These are phyloP conservation scores for Cytospora piceae DNA, from an alignment of 2,329 filamentous ascomycete species.

Conservation along the genomic window DNA sequence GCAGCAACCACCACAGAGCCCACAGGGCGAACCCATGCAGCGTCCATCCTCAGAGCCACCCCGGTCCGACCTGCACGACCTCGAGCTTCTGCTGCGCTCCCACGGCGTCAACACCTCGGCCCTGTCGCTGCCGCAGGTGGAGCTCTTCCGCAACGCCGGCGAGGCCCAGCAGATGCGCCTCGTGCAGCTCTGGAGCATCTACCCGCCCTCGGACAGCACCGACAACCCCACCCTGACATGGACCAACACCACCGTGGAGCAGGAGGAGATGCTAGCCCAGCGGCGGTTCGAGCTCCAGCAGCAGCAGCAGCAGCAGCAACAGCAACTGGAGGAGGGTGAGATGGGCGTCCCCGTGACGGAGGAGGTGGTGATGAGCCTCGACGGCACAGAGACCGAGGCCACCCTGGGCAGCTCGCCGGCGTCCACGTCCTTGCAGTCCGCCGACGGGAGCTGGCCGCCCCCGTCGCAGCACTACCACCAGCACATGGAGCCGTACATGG, in stretches of 20 bases:
- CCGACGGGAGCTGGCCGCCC: conserved; percentile 56
- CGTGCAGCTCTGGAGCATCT: conserved; percentile 84
- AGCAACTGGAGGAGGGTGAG: conserved; percentile 32
- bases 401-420: conserved; percentile 33
- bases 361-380: conserved; percentile 52
- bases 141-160: conserved; percentile 78
- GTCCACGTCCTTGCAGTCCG: conserved; percentile 51
- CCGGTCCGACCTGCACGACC: conserved; percentile 51
- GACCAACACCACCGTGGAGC: conserved; percentile 57
- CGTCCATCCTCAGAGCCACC: conserved; percentile 56
- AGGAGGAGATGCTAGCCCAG: conserved; percentile 62
- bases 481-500: conserved; percentile 81
- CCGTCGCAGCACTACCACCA: conserved; percentile 42
- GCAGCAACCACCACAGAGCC: conserved; percentile 38
- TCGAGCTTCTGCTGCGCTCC: conserved; percentile 63
- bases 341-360: conserved; percentile 31
- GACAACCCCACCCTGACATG: conserved; percentile 59
- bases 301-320: conserved; percentile 43
- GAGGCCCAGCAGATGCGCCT: conserved; percentile 73
- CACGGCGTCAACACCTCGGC: conserved; percentile 71
- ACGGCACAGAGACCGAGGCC: conserved; percentile 46
- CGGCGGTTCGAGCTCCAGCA: conserved; percentile 62
- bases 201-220: conserved; percentile 64
- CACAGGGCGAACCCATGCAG: conserved; percentile 38
- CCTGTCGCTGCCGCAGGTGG: conserved; percentile 74